Conservation (phyloP, 192 early-diverging fungal genomes). For the Gryganskiella cystojenkinii region DNA sequence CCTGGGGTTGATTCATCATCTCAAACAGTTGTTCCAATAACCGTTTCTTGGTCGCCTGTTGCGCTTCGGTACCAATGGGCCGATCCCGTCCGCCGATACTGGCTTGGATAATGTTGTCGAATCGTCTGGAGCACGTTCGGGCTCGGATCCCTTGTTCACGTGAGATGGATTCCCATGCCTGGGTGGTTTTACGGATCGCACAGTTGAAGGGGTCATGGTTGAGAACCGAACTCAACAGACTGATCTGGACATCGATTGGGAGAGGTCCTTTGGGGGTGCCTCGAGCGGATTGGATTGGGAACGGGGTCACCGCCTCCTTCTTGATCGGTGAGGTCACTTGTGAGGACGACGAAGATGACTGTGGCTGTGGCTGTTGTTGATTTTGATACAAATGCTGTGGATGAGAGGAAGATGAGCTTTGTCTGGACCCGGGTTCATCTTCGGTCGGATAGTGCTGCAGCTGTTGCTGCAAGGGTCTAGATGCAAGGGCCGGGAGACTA, state of each 20-base stretch:
- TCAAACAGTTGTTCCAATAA: constrained; percentile 37
- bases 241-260: constrained; percentile 36
- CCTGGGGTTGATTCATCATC: constrained; percentile 54
- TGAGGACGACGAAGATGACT: not conserved
- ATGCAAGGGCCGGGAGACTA: too few relatives aligned
- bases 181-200: constrained; percentile 40
- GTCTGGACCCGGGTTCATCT: constrained; percentile 2
- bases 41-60: constrained; percentile 29
- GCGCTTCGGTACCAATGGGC: constrained; percentile 27
- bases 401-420: not conserved
- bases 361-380: constrained; percentile 11
- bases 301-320: too few relatives aligned
- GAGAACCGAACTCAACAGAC: constrained; percentile 24
- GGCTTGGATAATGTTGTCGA: constrained; percentile 48
- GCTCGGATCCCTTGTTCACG: constrained; percentile 44
- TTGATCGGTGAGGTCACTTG: not conserved
- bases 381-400: constrained; percentile 2
- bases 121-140: constrained; percentile 38
- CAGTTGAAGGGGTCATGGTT: constrained; percentile 50
- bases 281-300: constrained; percentile 8
- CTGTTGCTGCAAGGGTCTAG: too few relatives aligned
- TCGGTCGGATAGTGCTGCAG: not conserved
- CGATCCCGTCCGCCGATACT: constrained; percentile 39
- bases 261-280: constrained; percentile 34
- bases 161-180: constrained; percentile 44